A percentile compares a stretch with the other conserved stretches of the same genome.
These are phyloP conservation scores for Citrus reticulata DNA, from an alignment of 345 rosid species.

Conservation along the genomic window DNA sequence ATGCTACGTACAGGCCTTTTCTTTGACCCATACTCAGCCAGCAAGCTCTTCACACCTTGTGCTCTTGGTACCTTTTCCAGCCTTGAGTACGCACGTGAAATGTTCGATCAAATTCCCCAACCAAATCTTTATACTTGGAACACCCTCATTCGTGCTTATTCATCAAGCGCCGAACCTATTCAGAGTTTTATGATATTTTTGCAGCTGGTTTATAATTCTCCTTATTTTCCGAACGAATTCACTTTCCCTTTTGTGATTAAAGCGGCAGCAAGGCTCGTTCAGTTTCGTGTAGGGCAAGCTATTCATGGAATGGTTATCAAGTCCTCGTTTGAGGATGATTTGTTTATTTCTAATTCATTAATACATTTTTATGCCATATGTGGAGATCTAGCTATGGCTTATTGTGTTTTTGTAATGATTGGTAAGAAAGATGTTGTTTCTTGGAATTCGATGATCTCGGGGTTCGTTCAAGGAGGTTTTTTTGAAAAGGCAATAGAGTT, in stretches of 20 bases:
- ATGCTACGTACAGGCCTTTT: constrained; percentile 53
- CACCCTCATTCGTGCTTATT: constrained; percentile 61
- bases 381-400: constrained; percentile 55
- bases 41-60: constrained; percentile 45
- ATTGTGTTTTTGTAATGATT: constrained; percentile 44
- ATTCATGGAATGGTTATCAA: constrained; percentile 65
- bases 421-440: constrained; percentile 60
- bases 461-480: constrained; percentile 52
- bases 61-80: constrained; percentile 40
- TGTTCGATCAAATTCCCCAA: constrained; percentile 68
- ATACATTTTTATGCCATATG: constrained; percentile 59
- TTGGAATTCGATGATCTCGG: constrained; percentile 75
- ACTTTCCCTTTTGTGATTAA: constrained; percentile 70
- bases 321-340: constrained; percentile 36
- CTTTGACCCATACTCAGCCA: constrained; percentile 43
- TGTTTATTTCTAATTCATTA: constrained; percentile 51
- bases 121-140: constrained; percentile 71
- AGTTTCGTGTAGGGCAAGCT: constrained; percentile 38
- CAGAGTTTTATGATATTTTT: constrained; percentile 41
- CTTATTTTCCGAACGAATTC: constrained; percentile 46
- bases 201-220: constrained; percentile 44
- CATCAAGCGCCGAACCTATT: constrained; percentile 54
- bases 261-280: constrained; percentile 40
- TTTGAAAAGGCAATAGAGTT: constrained; percentile 53
- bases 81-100: constrained; percentile 59